A percentile compares a stretch with the other conserved stretches of the same genome.
phyloP scores from a whole-genome alignment of 2,329 filamentous ascomycete species.

The Sporothrix brasiliensis region DNA sequence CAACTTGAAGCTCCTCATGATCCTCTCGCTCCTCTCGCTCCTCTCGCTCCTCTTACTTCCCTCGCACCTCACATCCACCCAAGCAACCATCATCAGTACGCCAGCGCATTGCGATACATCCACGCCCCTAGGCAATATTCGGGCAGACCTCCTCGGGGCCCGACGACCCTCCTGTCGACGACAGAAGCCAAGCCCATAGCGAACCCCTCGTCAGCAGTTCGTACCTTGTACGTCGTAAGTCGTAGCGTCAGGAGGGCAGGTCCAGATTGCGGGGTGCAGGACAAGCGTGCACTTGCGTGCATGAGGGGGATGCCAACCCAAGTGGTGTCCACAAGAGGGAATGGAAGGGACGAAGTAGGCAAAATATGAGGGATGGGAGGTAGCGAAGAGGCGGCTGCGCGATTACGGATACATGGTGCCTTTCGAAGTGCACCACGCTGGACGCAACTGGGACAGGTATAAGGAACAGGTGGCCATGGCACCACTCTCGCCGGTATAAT shows the following conservation, averaged over 20 bases:
- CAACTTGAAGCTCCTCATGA: background rate
- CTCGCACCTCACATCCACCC: background rate
- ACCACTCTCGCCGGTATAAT: background rate
- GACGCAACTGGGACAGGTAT: background rate
- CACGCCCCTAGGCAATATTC: background rate
- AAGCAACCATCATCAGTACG: background rate
- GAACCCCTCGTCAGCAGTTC: background rate
- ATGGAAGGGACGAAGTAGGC: background rate
- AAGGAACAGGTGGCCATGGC: constrained; percentile 12
- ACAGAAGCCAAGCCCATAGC: background rate
- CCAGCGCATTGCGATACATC: constrained; percentile 1
- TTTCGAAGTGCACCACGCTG: background rate
- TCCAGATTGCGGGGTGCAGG: constrained; percentile 28
- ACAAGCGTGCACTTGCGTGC: constrained; percentile 24
- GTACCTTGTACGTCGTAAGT: background rate
- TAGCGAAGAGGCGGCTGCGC: background rate
- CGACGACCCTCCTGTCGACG: background rate
- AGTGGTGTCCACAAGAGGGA: background rate
- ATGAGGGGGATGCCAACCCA: constrained; percentile 15
- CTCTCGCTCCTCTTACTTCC: too few species aligned
- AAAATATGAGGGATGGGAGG: background rate
- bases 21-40: too few species aligned
- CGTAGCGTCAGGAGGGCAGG: background rate
- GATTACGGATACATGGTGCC: background rate
- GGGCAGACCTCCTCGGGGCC: background rate